Conservation (phyloP, 176 grass and related monocot genomes). For the Oryza punctata region DNA sequence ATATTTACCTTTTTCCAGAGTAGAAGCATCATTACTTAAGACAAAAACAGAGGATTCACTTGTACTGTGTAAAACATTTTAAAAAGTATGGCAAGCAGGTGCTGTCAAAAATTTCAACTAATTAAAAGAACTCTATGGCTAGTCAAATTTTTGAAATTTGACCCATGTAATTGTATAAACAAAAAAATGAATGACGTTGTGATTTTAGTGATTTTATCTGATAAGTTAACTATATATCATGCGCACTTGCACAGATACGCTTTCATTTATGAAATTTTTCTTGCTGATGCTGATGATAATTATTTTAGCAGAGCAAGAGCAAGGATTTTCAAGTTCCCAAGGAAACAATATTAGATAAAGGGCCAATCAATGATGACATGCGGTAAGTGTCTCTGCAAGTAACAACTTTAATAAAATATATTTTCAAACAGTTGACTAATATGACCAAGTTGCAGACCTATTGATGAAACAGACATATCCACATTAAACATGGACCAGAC, state of each 20-base stretch:
- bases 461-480: constrained; percentile 34
- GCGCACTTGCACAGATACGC: neutral
- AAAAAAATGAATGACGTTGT: neutral
- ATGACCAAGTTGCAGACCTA: constrained; percentile 27
- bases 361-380: neutral
- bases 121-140: neutral
- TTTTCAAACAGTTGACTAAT: neutral
- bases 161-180: neutral
- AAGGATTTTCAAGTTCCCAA: neutral
- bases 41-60: neutral
- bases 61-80: neutral
- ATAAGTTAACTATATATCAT: neutral
- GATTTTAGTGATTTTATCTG: neutral
- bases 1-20: too few relatives aligned
- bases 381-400: neutral
- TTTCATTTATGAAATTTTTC: too few relatives aligned
- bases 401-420: neutral
- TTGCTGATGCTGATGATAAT: constrained; percentile 5
- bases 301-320: constrained; percentile 7
- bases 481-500: constrained; percentile 18
- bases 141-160: constrained; percentile 2
- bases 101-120: too few relatives aligned
- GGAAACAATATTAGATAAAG: neutral
- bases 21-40: neutral
- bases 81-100: neutral